Evolutionary conservation across 192 early-diverging fungal species (phyloP), one percentile per base, ranked within the genome.

Genomic region (Umbelopsis ramanniana): DNA sequence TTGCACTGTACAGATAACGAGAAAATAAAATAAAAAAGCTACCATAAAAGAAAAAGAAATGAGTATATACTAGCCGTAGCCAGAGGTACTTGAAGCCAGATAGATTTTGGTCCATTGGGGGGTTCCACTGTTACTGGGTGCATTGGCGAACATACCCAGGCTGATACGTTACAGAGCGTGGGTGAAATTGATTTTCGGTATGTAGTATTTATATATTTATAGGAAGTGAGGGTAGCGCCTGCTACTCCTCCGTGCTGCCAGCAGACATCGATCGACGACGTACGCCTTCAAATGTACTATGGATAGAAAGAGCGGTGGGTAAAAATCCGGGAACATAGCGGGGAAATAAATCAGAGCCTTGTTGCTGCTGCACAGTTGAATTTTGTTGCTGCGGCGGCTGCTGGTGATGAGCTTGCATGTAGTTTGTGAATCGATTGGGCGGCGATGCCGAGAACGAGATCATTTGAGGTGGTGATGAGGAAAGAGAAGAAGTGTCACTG

Each of bases 211-310:
- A 43, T 43, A 43, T 43, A 43, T 43, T 7, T 43, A 43, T 43
- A 43, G 11, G 40, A 43, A 7, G 40, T 4, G 40, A 7, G 40
- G 40, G 3, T 1, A 12, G 40, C 38, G 38, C 40, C 11, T 43
- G 11, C 26, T 33, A 63, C 0, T n/a, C 57, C 26, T 63, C 57
- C 8, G 57, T 63, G 33, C 57, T 63, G 47, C 77, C 77, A 71
- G 70, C 74, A 24, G 77, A 79, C 74, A 76, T 74, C 45, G 79
- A 80, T 38, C 79, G 72, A 40, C 79, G 63, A 55, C 78, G 67
- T 48, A 70, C 78, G 53, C 78, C 78, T 68, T 73, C 75, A 66
- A 80, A 76, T 1, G 74, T 74, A 33, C 70, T 74, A n/a, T 80
- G 79, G 43, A 80, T 57, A 4, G 79, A 80, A 12, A 80, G 68